phyloP scores from a whole-genome alignment of 148 eudicot genomes.

The Vaccinium vitisidaea region DNA sequence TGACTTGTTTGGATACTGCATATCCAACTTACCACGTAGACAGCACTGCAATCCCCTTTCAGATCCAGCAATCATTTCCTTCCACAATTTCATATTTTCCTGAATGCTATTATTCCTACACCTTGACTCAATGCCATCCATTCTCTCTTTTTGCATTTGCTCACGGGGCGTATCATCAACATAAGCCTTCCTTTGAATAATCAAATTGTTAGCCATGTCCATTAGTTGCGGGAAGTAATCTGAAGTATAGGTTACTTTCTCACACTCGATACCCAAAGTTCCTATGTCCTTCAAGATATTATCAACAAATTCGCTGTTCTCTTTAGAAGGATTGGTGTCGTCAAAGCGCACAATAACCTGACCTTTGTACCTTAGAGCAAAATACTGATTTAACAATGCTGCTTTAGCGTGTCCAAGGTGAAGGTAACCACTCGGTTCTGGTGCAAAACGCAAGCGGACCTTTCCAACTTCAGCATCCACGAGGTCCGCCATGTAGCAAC shows the following conservation, averaged over 20 bases:
- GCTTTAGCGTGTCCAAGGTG: constrained; percentile 98
- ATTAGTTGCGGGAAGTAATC: constrained; percentile 84
- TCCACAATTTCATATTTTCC: constrained; percentile 77
- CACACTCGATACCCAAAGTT: constrained; percentile 76
- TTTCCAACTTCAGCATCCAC: constrained; percentile 84
- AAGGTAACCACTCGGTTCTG: constrained; percentile 97
- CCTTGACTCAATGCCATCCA: constrained; percentile 90
- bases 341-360: constrained; percentile 82
- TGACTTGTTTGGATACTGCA: constrained; percentile 97
- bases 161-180: constrained; percentile 97
- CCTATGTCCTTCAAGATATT: constrained; percentile 77
- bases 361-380: constrained; percentile 86
- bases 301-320: constrained; percentile 92
- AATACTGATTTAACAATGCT: constrained; percentile 80
- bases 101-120: constrained; percentile 57
- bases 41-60: constrained; percentile 88
- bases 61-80: constrained; percentile 88
- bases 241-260: constrained; percentile 76
- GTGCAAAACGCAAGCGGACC: constrained; percentile 85
- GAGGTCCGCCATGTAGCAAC: constrained; percentile 38
- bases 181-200: constrained; percentile 79
- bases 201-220: constrained; percentile 88
- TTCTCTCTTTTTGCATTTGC: constrained; percentile 91
- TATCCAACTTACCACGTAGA: constrained; percentile 87
- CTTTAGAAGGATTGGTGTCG: constrained; percentile 95